Percentiles rank a stretch among this genome's conserved stretches.
phyloP scores from a whole-genome alignment of 257 asterid genomes.

The Primulina tabacum region DNA sequence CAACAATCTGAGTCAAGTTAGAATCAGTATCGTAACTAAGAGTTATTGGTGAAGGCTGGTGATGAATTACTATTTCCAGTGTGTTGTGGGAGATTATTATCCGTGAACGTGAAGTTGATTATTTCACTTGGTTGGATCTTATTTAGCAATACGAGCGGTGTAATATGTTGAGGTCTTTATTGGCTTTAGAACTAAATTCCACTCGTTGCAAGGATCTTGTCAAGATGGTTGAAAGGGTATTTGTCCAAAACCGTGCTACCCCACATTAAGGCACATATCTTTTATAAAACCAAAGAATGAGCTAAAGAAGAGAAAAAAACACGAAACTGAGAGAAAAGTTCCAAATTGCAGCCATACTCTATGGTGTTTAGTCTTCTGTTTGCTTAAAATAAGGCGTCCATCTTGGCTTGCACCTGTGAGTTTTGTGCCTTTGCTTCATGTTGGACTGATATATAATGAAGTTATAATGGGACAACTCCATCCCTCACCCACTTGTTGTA shows the following conservation, averaged over 20 bases:
- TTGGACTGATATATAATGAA: background rate
- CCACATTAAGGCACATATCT: background rate
- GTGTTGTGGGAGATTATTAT: background rate
- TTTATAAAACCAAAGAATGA: background rate
- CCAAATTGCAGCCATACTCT: background rate
- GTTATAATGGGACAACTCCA: background rate
- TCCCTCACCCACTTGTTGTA: background rate
- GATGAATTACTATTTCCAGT: background rate
- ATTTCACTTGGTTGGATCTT: background rate
- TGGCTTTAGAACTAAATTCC: background rate
- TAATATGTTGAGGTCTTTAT: background rate
- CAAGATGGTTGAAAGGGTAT: background rate
- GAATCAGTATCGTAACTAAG: background rate
- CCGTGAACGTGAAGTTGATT: background rate
- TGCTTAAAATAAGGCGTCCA: background rate
- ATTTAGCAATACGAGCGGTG: background rate
- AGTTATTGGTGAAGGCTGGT: background rate
- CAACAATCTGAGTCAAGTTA: background rate
- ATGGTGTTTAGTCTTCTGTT: background rate
- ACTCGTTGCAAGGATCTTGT: background rate
- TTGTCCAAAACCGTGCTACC: background rate
- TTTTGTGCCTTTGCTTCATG: background rate
- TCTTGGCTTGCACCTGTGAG: background rate
- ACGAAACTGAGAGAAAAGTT: too few species aligned
- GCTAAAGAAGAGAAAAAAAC: too few species aligned